Evolutionary conservation across 768 basidiomycete species (phyloP).

Genomic region (Dentipellis sp.): DNA sequence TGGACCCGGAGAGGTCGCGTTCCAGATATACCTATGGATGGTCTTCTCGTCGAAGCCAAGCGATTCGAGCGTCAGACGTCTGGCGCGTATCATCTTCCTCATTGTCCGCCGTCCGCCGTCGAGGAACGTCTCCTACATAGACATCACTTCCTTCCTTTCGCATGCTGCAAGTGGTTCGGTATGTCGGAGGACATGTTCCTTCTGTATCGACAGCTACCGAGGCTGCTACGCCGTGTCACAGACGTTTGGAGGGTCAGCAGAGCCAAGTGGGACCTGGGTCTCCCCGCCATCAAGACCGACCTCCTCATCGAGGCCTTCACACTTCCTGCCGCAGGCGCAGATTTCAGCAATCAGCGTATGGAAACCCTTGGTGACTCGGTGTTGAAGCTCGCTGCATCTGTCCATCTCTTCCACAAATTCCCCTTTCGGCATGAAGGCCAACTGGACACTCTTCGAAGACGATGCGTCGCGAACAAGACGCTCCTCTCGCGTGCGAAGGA

Average conservation of each 20-base stretch:
- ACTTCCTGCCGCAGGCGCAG: constrained; percentile 51
- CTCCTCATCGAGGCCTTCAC: constrained; percentile 69
- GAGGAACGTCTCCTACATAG: background rate
- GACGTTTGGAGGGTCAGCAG: constrained; percentile 51
- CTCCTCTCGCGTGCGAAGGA: constrained; percentile 60
- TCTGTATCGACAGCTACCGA: constrained; percentile 45
- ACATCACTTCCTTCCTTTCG: constrained; percentile 28
- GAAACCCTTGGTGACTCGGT: constrained; percentile 87
- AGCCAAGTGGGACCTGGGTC: constrained; percentile 42
- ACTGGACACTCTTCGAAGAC: constrained; percentile 53
- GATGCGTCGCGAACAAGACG: constrained; percentile 60
- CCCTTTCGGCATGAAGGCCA: constrained; percentile 81
- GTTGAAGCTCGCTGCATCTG: constrained; percentile 64
- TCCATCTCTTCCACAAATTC: constrained; percentile 69
- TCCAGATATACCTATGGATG: constrained; percentile 40
- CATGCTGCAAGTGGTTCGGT: constrained; percentile 44
- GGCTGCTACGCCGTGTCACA: constrained; percentile 56
- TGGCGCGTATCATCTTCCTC: constrained; percentile 19
- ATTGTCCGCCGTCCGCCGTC: background rate
- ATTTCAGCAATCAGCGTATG: constrained; percentile 75
- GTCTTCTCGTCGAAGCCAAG: constrained; percentile 52
- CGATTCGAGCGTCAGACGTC: constrained; percentile 32
- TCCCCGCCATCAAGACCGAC: constrained; percentile 50
- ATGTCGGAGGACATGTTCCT: constrained; percentile 36
- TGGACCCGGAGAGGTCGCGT: constrained; percentile 38